Percentiles rank a stretch among this genome's conserved stretches.
Conservation (phyloP, 140 eudicot species). For the Cichorium intybus region DNA sequence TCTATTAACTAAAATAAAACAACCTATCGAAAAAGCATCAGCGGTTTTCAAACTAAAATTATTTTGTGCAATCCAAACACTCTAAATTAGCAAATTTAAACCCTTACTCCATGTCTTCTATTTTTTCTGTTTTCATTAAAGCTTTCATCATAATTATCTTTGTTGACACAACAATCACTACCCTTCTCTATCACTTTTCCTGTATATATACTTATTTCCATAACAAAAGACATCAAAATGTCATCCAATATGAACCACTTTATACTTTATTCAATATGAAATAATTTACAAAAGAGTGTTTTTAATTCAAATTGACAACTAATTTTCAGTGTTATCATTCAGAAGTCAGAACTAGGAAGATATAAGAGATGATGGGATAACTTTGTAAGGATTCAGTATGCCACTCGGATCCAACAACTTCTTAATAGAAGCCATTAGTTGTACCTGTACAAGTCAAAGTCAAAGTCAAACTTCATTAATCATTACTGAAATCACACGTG, state of each 20-base stretch:
- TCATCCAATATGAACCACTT: not conserved
- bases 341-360: constrained; percentile 24
- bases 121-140: too few species aligned
- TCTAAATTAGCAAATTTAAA: too few species aligned
- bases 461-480: not conserved
- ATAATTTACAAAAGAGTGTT: not conserved
- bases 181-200: too few species aligned
- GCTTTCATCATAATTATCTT: too few species aligned
- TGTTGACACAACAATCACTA: too few species aligned
- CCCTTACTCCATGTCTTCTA: too few species aligned
- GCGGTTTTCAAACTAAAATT: too few species aligned
- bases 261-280: not conserved
- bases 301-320: not conserved
- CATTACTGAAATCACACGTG: not conserved
- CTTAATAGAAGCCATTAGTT: constrained; percentile 88
- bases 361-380: constrained; percentile 61
- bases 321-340: not conserved
- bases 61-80: too few species aligned
- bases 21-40: too few species aligned
- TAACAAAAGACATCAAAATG: too few species aligned
- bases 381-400: constrained; percentile 92
- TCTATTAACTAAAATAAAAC: too few species aligned
- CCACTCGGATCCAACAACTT: constrained; percentile 83
- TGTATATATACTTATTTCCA: too few species aligned
- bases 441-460: constrained; percentile 47